Evolutionary conservation across 129 eudicot species (phyloP), one percentile per base, ranked within the genome.

Genomic region (Scalesia atractyloides): DNA sequence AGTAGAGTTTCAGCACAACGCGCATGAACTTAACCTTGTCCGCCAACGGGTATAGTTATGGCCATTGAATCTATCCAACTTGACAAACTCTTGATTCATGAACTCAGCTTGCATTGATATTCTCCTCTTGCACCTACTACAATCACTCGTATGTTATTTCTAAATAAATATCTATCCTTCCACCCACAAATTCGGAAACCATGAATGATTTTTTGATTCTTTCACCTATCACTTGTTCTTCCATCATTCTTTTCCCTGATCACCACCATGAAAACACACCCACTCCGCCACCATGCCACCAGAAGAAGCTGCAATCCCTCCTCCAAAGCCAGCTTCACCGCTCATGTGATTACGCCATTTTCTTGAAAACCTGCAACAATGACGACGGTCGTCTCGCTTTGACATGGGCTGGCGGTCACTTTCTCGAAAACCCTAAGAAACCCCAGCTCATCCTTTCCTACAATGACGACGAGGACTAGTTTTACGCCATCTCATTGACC

Each of bases 291-390:
- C 66, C 84, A 3, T 64, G 52, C 37, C 84, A 78, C 63, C 66
- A n/a, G n/a, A n/a, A 61, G 9, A 86, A 79, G 63, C 91, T 88
- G 20, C 91, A 88, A 33, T 52, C 39, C 73, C 72, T 88, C 9
- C 83, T 88, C 54, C 87, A 86, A 41, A 56, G 20, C 74, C 79
- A 74, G 13, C 84, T 81, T 50, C 76, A 76, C 19, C 79, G 83
- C n/a, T 77, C 80, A 48, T 88, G 96, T 91, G 73, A 83, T 17
- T 88, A 85, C 49, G 84, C 96, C 78, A 88, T 88, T 47, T 72
- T 88, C 44, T 88, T 91, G 96, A 80, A 83, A 48, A 73, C 83
- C 14, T 39, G 82, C 11, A 69, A 81, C 18, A 26, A 62, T 7
- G 49, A 53, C 50, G n/a, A 14, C 64, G 75, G 44, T 18, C 71